These are phyloP conservation scores for Cubamyces sp. DNA, from an alignment of 768 basidiomycete species.

Conservation along the genomic window DNA sequence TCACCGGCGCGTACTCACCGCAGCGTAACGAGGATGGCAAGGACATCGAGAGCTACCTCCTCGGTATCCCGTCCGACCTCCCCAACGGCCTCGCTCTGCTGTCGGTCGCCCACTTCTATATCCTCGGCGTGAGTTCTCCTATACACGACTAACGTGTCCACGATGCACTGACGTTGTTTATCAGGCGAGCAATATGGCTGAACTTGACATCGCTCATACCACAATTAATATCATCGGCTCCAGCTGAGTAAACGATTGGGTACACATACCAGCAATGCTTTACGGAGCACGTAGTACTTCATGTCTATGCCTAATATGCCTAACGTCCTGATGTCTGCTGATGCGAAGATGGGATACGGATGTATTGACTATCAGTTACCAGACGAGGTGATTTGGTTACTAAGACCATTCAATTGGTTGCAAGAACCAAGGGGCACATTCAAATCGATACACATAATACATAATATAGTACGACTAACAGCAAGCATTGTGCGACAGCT, in stretches of 20 bases:
- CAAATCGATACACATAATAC: slow-evolving; percentile 1
- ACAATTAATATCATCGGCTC: not conserved
- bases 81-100: not conserved
- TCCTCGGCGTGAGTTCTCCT: slow-evolving; percentile 2
- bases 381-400: not conserved
- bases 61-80: not conserved
- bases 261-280: too few species aligned
- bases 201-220: not conserved
- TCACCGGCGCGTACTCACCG: not conserved
- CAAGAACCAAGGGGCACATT: too few species aligned
- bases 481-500: slow-evolving; percentile 9
- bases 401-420: too few species aligned
- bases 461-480: slow-evolving; percentile 6
- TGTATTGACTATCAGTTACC: too few species aligned
- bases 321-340: not conserved
- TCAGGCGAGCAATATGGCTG: not conserved
- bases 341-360: too few species aligned
- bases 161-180: too few species aligned
- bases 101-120: slow-evolving; percentile 3
- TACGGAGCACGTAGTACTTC: not conserved
- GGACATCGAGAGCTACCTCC: not conserved
- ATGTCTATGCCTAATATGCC: not conserved
- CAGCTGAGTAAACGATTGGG: too few species aligned
- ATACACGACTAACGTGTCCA: too few species aligned
- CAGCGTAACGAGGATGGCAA: not conserved